Evolutionary conservation across 768 basidiomycete species (phyloP), one percentile per base, ranked within the genome.

Genomic region (Heimioporus sp.): DNA sequence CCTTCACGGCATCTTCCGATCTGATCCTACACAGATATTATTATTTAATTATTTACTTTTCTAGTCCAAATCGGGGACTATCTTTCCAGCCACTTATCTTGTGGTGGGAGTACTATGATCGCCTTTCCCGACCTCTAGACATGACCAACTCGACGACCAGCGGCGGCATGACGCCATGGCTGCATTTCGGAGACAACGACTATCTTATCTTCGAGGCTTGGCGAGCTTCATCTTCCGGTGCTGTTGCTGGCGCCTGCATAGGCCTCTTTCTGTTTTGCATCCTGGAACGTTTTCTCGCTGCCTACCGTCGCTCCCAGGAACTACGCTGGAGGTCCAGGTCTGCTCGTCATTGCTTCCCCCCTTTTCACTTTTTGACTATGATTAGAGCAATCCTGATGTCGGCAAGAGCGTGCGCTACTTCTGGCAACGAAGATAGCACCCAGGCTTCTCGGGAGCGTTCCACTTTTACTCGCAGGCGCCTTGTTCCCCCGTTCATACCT

Each of bases 231-330:
- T 85, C 89, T 0, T 55, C 72, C 7, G 91, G 87, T 19, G 84
- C 86, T 0, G 79, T 91, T 34, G 81, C 80, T 19, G 92, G 88
- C 0, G 85, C 90, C 36, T 88, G 85, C 63, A 76, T 95, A 50
- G 84, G 78, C 0, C 73, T 95, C 19, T 73, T 87, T 59, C 35
- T 86, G 32, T 72, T 94, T 32, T 83, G 83, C 8, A 60, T 92
- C 10, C 71, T 87, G 35, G 90, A 93, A 44, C 76, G 92, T 55
- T 84, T 81, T 69, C 66, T 95, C 39, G 66, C 78, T 16, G 86
- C 84, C 0, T 70, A 78, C 49, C 75, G 86, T 16, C 71, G 75
- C 24, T 66, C 73, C 10, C 71, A 82, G 51, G 80, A 85, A 59
- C 65, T 61, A 0, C 72, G 77, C 43, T 93, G 91, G 88, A 72